These are phyloP conservation scores for Fusarium lyarnte DNA, from an alignment of 2,329 filamentous ascomycete species.

Conservation along the genomic window DNA sequence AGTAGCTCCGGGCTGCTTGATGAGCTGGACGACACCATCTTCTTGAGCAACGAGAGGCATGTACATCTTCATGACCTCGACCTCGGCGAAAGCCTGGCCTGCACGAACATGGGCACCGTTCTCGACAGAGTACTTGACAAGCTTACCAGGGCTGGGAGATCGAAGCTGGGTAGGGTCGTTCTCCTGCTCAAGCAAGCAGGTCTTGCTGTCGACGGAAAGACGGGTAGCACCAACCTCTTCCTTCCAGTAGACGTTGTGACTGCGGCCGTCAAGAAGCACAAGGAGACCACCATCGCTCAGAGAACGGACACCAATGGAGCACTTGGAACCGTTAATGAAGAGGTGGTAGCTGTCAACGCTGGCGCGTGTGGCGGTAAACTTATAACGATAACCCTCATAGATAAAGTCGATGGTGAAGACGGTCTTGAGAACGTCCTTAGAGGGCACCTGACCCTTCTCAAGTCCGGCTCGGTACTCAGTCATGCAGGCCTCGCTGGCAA, in stretches of 20 bases:
- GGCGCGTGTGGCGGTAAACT: constrained; percentile 95
- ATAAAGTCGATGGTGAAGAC: constrained; percentile 99
- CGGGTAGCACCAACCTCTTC: constrained; percentile 97
- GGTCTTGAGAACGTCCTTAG: constrained; percentile 96
- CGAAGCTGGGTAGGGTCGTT: constrained; percentile 98
- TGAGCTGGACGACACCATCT: constrained; percentile 95
- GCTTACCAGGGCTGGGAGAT: constrained; percentile 93
- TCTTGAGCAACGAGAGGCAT: constrained; percentile 97
- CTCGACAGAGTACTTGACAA: constrained; percentile 97
- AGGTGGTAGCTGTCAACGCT: constrained; percentile 95
- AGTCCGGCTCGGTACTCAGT: constrained; percentile 87
- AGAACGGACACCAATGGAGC: constrained; percentile 89
- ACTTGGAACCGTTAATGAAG: constrained; percentile 99
- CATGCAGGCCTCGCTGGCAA: constrained; percentile 90
- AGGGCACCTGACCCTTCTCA: constrained; percentile 96
- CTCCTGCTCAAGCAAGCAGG: constrained; percentile 96
- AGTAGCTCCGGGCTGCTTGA: constrained; percentile 98
- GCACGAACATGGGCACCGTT: constrained; percentile 93
- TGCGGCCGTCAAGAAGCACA: constrained; percentile 88
- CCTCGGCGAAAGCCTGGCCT: constrained; percentile 93
- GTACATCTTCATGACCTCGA: constrained; percentile 99
- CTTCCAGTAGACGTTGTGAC: constrained; percentile 99
- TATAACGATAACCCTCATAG: constrained; percentile 95
- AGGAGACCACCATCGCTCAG: constrained; percentile 94
- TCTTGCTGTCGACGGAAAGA: constrained; percentile 97